Evolutionary conservation across 2,329 filamentous ascomycete genomes (phyloP), one percentile per base, ranked within the genome.

Genomic region (Aureobasidium sp.): DNA sequence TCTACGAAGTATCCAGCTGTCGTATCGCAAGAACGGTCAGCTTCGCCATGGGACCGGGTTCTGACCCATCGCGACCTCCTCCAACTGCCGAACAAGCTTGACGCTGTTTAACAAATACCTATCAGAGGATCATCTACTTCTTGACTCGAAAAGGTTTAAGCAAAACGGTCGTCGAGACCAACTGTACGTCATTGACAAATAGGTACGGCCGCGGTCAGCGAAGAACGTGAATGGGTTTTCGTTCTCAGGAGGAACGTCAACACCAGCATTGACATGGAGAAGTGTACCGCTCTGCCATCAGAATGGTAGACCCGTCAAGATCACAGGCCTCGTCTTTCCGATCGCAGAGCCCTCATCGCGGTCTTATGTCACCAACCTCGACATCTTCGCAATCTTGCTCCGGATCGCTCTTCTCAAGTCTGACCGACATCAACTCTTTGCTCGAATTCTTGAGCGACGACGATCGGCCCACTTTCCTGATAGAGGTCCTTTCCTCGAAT

Each of bases 381-480:
- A 59, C 41, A 30, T 59, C 54, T 11, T 59, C 54, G 54, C 54
- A 59, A 21, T 47, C 42, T 14, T 49, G 39, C 30, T 37, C 30
- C 32, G 59, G 48, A n/a, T 61, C 59, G 29, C 48, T 61, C 27
- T 53, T 61, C 25, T 42, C 36, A 10, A 42, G 47, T 6, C 21
- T 51, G 39, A 53, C 36, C 25, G 59, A 61, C 48, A 61, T 61
- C 30, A 45, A 49, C 27, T 48, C 59, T 5, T 9, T 61, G 37
- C 39, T 53, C n/a, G 59, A 61, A 11, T 61, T 61, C 4, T 32
- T 61, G 5, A 37, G 36, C 39, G 59, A 61, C 39, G 59, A 61
- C 30, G 59, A 61, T 16, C 29, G 59, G 3, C 59, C 59, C 21
- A 61, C 59, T 3, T 39, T 53, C 21, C 30, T 61, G 6, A 36